A percentile compares a stretch with the other conserved stretches of the same genome.
Conservation (phyloP, 495 filamentous ascomycete genomes). For the Aspergillus campestris region DNA sequence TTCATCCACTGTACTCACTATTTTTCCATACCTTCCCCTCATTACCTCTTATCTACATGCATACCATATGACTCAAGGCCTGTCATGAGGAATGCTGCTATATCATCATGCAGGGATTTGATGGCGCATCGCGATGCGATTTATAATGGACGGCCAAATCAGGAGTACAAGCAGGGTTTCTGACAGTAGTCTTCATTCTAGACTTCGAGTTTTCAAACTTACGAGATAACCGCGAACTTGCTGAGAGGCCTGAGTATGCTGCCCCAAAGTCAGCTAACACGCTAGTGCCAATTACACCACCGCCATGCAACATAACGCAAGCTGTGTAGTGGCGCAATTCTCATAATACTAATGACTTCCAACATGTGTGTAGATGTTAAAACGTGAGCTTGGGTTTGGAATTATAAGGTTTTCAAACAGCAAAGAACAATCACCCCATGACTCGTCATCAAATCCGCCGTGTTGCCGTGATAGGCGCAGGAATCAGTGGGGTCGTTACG, state of each 20-base stretch:
- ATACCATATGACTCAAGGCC: background rate
- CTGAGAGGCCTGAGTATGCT: too few relatives aligned
- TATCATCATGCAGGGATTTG: constrained; percentile 15
- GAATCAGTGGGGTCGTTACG: constrained; percentile 57
- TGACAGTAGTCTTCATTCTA: too few relatives aligned
- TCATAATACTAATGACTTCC: too few relatives aligned
- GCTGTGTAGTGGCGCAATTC: background rate
- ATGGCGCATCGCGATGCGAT: constrained; percentile 8
- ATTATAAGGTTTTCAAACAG: background rate
- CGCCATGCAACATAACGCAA: background rate
- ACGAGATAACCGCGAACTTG: too few relatives aligned
- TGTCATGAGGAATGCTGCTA: background rate
- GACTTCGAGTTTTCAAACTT: too few relatives aligned
- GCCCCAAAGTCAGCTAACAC: too few relatives aligned
- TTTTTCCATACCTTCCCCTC: constrained; percentile 1
- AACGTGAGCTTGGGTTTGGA: too few relatives aligned
- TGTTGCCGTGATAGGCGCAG: constrained; percentile 63
- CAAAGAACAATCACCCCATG: constrained; percentile 11
- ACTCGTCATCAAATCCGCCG: constrained; percentile 16
- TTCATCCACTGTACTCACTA: background rate
- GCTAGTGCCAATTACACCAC: constrained; percentile 3
- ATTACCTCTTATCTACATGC: constrained; percentile 8
- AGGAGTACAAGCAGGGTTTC: background rate
- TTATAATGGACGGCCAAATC: constrained; percentile 3
- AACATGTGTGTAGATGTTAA: too few relatives aligned